Conservation (phyloP, 2,329 filamentous ascomycete species). For the Immersiporthe knoxdaviesiana region DNA sequence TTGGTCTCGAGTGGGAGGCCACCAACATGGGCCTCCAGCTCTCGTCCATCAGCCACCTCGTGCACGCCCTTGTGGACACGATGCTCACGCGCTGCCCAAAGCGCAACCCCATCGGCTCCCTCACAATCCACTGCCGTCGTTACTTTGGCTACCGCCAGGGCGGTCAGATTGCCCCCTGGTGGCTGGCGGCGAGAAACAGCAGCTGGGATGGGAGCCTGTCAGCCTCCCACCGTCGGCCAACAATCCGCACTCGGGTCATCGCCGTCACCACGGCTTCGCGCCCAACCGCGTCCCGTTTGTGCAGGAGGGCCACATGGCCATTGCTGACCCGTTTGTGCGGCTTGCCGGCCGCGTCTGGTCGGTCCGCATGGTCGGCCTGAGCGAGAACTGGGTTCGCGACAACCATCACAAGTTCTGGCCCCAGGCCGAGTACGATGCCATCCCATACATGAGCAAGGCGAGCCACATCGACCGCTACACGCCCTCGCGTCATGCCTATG, state of each 20-base stretch:
- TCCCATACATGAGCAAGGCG: constrained; percentile 4
- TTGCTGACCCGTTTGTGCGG: constrained; percentile 39
- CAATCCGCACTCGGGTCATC: constrained; percentile 24
- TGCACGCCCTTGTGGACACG: constrained; percentile 37
- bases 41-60: constrained; percentile 34
- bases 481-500: constrained; percentile 23
- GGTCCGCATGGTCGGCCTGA: constrained; percentile 44
- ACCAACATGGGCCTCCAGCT: constrained; percentile 34
- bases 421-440: constrained; percentile 12
- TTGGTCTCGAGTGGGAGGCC: constrained; percentile 36
- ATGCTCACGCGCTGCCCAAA: constrained; percentile 33
- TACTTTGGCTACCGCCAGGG: constrained; percentile 37
- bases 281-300: constrained; percentile 35
- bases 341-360: constrained; percentile 39
- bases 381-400: constrained; percentile 36
- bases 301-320: constrained; percentile 37
- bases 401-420: constrained; percentile 24
- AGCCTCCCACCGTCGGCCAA: constrained; percentile 27
- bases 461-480: constrained; percentile 26
- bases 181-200: neutral
- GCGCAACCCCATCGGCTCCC: constrained; percentile 33
- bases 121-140: constrained; percentile 42
- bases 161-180: constrained; percentile 6
- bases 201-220: constrained; percentile 8
- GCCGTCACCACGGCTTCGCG: constrained; percentile 20